Evolutionary conservation across 192 early-diverging fungal genomes (phyloP), one percentile per base, ranked within the genome.

Genomic region (Entomortierella lignicola): DNA sequence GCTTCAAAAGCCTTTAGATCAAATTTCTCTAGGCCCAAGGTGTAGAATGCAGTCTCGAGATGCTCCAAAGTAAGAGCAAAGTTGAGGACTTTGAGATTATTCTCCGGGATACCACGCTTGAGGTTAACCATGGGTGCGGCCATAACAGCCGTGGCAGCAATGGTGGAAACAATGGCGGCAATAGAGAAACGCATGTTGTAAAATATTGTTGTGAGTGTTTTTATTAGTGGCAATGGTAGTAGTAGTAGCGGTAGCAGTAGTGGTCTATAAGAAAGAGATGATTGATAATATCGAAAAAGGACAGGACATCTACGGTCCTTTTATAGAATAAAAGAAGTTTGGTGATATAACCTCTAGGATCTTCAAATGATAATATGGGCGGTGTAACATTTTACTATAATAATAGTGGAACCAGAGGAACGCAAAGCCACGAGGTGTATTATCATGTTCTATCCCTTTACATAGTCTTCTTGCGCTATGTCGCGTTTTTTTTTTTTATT

Each of bases 31-130:
- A 74, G 65, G 3, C 72, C 72, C 26, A n/a, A 20, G 18, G 31
- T 61, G 64, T 74, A 73, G 37, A 74, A 74, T 8, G 27, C 65
- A 41, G 56, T 10, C 42, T 74, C 72, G 47, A 74, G 72, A 39
- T 74, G 63, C 51, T 74, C 72, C 12, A 74, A 42, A 18, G 72
- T 51, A n/a, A 74, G 29, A 12, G 70, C 70, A 51, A 56, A 72
- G 61, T 72, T 72, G 53, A 72, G 47, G 43, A 59, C 43, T 0
- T 6, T 37, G 58, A 55, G 4, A 42, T 51, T 34, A 29, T 37
- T 34, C 1, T 47, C 6, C 20, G 68, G 13, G 0, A 25, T 20
- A 44, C 21, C 43, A 30, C 30, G 53, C 42, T 67, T 67, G 29
- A 29, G 5, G 20, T 47, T 25, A 11, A 34, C 34, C 11, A 47